Conservation (phyloP, 345 rosid genomes). For the Citrus medica region DNA sequence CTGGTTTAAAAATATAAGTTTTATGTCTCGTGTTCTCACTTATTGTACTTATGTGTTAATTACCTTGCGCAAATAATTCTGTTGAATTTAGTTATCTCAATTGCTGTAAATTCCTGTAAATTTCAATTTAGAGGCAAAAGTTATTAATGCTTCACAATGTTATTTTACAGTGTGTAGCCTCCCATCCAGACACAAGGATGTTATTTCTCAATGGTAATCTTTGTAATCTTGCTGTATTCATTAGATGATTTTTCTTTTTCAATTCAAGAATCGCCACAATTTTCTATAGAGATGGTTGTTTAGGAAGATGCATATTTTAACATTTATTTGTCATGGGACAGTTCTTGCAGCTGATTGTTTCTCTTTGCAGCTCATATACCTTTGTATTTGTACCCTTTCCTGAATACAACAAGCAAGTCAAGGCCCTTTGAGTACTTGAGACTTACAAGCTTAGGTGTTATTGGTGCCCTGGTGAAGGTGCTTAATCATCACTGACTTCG, state of each 20-base stretch:
- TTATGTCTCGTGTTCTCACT: not conserved
- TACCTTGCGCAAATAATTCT: not conserved
- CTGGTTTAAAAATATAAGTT: not conserved
- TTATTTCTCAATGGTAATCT: slow-evolving; percentile 77
- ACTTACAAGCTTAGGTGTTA: slow-evolving; percentile 98
- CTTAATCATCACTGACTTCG: slow-evolving; percentile 10
- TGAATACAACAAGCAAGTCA: slow-evolving; percentile 91
- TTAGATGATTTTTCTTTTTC: not conserved
- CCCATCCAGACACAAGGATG: slow-evolving; percentile 97
- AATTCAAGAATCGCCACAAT: not conserved
- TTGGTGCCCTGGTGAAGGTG: slow-evolving; percentile 99
- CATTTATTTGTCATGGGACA: not conserved
- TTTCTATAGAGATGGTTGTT: not conserved
- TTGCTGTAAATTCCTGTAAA: not conserved
- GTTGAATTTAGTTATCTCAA: not conserved
- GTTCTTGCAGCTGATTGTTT: slow-evolving; percentile 1
- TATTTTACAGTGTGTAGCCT: slow-evolving; percentile 91
- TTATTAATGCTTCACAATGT: slow-evolving; percentile 11
- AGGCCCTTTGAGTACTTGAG: slow-evolving; percentile 95
- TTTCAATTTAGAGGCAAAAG: slow-evolving; percentile 1
- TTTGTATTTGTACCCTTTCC: slow-evolving; percentile 87
- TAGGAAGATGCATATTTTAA: not conserved
- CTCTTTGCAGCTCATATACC: slow-evolving; percentile 87
- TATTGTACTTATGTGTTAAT: not conserved
- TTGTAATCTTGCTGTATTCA: slow-evolving; percentile 11